Evolutionary conservation across 2,329 filamentous ascomycete genomes (phyloP), one percentile per base, ranked within the genome.

Genomic region (Pseudogymnoascus sp.): DNA sequence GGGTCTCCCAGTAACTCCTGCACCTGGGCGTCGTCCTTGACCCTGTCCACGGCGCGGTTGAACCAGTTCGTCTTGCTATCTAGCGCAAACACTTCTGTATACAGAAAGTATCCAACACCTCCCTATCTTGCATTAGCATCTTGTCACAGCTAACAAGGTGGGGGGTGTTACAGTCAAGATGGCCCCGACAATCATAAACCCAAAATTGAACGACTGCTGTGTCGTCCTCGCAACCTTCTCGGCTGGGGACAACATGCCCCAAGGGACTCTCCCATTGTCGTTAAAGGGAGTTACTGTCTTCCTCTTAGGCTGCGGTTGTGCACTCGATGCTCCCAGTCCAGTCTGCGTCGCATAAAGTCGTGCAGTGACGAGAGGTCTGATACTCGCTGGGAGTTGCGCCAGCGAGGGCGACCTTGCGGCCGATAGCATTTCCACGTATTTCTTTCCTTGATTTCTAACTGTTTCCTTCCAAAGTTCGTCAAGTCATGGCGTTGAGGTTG

Each of bases 181-280:
- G 9, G 92, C 74, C 23, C 92, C 92, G 6, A 86, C 77, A 1
- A 90, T 66, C 7, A 96, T 83, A 63, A 96, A 74, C 65, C 86
- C 80, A 65, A 96, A 84, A 73, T 97, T 96, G 76, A 95, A 87
- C 13, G 86, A 88, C 73, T 96, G 92, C 73, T 96, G 92, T 0
- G 90, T 92, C 7, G 90, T 89, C 37, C 92, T 82, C 21, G 87
- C 88, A 2, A 85, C 84, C 73, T 96, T 96, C 71, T 96, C 92
- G 55, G 76, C 76, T 0, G 75, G 76, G 0, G 86, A 90, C 2
- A 97, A 80, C 59, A 94, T 79, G 2, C 77, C 80, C 92, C 92
- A 97, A 3, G 84, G 83, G 1, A 96, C 84, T 64, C 81, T 80
- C 6, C 92, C 92, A 68, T 90, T 88, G 67, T 96, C 92, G 67